Evolutionary conservation across 116 monocot genomes (phyloP), one percentile per base, ranked within the genome.

Genomic region (Cymodocea nodosa): DNA sequence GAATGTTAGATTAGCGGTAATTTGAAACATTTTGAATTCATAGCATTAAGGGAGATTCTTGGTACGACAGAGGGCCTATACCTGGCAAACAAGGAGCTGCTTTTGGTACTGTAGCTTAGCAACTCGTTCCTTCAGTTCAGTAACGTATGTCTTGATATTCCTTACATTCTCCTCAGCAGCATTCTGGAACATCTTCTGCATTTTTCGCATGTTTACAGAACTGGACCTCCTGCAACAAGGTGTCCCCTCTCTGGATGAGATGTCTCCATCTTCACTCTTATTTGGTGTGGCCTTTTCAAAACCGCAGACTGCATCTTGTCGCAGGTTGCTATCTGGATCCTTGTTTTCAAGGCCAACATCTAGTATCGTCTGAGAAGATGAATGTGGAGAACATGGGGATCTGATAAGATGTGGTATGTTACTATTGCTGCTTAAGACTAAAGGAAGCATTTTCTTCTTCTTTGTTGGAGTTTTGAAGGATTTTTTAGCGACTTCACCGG

Each of bases 31-130:
- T 44, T 54, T 18, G 15, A 30, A 30, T 30, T 30, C 30, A 30
- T 18, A 20, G 20, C 3, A 54, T 20, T 54, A 1, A 53, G 16
- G 17, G 54, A 19, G n/a, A 54, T 54, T 18, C 19, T 54, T 40
- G 30, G 30, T 30, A 30, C 30, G 30, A 30, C 30, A 30, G 30
- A 30, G 30, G 30, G 30, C 30, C 50, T 50, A 14, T 20, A 92
- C 92, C 92, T 98, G 98, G 73, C 98, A 92, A 18, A 91, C 98
- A 15, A 98, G 84, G 35, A 98, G 82, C 53, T 98, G 89, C 67
- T 98, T 98, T 70, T 98, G 92, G 71, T 98, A 98, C 53, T 98
- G 98, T 65, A 98, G 77, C 67, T 98, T 98, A 3, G 92, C 92
- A n/a, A 98, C 92, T 40, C 92, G 68, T 65, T 98, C 92, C 69